These are phyloP conservation scores for Clarireedia homoeocarpa DNA, from an alignment of 2,329 filamentous ascomycete genomes.

Conservation along the genomic window DNA sequence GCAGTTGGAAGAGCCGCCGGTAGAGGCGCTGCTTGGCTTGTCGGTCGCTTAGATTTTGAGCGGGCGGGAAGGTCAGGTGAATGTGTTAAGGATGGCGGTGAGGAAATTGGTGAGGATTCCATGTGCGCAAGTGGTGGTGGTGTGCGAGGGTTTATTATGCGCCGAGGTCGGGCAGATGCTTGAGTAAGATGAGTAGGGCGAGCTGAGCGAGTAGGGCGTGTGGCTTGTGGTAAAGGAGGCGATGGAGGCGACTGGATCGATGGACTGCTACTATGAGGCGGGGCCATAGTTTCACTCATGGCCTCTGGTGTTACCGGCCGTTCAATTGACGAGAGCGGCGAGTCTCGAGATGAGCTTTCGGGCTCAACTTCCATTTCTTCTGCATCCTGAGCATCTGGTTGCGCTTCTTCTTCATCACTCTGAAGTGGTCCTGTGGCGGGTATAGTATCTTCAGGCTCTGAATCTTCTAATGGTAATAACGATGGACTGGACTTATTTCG, in stretches of 20 bases:
- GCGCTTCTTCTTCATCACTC: slow-evolving; percentile 13
- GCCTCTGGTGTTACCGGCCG: slow-evolving; percentile 22
- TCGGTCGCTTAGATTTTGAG: slow-evolving; percentile 9
- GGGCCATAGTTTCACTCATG: slow-evolving; percentile 29
- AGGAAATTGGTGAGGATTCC: slow-evolving; percentile 37
- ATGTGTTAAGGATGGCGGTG: slow-evolving; percentile 58
- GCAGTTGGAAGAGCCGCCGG: slow-evolving; percentile 28
- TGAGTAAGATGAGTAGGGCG: neutral
- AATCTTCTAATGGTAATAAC: slow-evolving; percentile 5
- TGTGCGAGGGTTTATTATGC: slow-evolving; percentile 22
- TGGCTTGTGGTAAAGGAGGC: slow-evolving; percentile 13
- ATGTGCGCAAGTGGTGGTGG: slow-evolving; percentile 12
- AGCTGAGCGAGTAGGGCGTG: slow-evolving; percentile 8
- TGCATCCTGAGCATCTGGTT: slow-evolving; percentile 7
- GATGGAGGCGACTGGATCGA: slow-evolving; percentile 15
- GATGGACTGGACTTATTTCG: slow-evolving; percentile 20
- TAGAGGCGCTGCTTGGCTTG: slow-evolving; percentile 15
- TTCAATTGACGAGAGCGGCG: slow-evolving; percentile 19
- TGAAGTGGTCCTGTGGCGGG: slow-evolving; percentile 19
- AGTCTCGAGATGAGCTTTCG: slow-evolving; percentile 10
- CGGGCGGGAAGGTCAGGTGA: slow-evolving; percentile 43
- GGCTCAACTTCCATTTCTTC: slow-evolving; percentile 3
- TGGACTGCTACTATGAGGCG: slow-evolving; percentile 28
- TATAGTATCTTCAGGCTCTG: slow-evolving; percentile 18
- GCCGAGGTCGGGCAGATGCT: slow-evolving; percentile 18